A percentile compares a stretch with the other conserved stretches of the same genome.
Evolutionary conservation across 768 basidiomycete species (phyloP).

Genomic region (Boletellus ananiceps): DNA sequence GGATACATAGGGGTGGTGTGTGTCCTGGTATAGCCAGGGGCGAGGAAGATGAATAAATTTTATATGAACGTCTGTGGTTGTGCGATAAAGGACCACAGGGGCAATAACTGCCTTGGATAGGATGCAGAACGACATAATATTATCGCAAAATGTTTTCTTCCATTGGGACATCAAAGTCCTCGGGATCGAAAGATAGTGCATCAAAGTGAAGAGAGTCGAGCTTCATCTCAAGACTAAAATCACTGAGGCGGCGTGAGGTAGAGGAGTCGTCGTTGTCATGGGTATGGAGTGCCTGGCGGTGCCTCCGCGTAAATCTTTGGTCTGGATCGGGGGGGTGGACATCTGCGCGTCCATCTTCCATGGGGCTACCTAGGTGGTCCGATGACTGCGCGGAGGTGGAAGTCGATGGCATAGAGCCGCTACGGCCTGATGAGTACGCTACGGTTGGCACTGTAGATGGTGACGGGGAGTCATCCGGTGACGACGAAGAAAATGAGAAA

Average conservation of each 20-base stretch:
- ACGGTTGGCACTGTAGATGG: constrained; percentile 1
- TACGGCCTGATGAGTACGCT: neutral
- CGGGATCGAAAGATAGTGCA: constrained; percentile 60
- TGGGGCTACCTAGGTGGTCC: constrained; percentile 14
- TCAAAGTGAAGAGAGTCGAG: constrained; percentile 76
- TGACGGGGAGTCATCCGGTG: constrained; percentile 8
- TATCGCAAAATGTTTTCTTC: constrained; percentile 14
- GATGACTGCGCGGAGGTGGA: constrained; percentile 14
- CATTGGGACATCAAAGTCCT: constrained; percentile 40
- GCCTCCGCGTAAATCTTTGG: constrained; percentile 11
- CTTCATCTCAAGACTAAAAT: constrained; percentile 57
- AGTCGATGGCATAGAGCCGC: constrained; percentile 2
- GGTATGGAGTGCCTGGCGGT: constrained; percentile 2
- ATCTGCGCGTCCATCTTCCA: constrained; percentile 13
- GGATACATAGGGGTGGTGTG: neutral
- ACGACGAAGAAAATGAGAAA: constrained; percentile 26
- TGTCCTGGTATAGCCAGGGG: neutral
- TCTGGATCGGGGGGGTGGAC: constrained; percentile 17
- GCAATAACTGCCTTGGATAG: neutral
- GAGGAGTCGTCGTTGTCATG: neutral
- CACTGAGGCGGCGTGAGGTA: constrained; percentile 22
- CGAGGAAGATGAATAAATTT: constrained; percentile 7
- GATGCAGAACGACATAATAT: constrained; percentile 2
- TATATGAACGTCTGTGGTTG: neutral
- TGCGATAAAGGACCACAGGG: neutral